These are phyloP conservation scores for Macrophomina tecta DNA, from an alignment of 2,329 filamentous ascomycete species.

Conservation along the genomic window DNA sequence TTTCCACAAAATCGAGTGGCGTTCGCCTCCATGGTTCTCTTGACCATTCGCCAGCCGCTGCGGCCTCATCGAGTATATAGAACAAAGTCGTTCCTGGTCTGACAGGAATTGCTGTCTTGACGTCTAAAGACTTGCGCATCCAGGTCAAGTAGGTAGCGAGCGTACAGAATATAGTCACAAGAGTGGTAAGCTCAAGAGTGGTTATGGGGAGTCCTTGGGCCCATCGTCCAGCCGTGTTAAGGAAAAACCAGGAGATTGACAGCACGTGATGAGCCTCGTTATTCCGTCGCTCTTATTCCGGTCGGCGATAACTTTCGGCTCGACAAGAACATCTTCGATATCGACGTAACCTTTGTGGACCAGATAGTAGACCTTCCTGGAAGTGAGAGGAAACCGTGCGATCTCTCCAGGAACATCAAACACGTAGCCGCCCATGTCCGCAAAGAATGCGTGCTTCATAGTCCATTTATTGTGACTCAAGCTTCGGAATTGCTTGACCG, in stretches of 20 bases:
- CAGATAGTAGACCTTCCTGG: slow-evolving; percentile 40
- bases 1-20: slow-evolving; percentile 42
- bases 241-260: slow-evolving; percentile 34
- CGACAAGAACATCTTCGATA: slow-evolving; percentile 29
- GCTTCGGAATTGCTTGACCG: slow-evolving; percentile 29
- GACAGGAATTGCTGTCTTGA: slow-evolving; percentile 32
- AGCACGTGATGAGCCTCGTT: slow-evolving; percentile 30
- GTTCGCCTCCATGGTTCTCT: slow-evolving; percentile 37
- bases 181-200: slow-evolving; percentile 38
- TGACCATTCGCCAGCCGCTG: slow-evolving; percentile 23
- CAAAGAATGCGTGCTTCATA: slow-evolving; percentile 49
- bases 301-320: slow-evolving; percentile 32
- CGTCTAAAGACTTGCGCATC: slow-evolving; percentile 39
- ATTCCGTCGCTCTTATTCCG: slow-evolving; percentile 35
- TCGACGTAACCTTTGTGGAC: slow-evolving; percentile 34
- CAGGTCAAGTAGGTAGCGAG: slow-evolving; percentile 38
- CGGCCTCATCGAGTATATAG: slow-evolving; percentile 33
- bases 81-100: slow-evolving; percentile 30
- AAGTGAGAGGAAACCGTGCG: slow-evolving; percentile 45
- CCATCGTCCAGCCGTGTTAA: slow-evolving; percentile 28
- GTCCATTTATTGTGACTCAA: slow-evolving; percentile 42
- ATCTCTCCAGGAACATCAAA: slow-evolving; percentile 39
- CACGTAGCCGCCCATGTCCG: slow-evolving; percentile 50
- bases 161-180: slow-evolving; percentile 38
- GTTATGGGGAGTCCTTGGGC: slow-evolving; percentile 34